phyloP scores from a whole-genome alignment of 1,139 yeast species.

The Taphrina populina region DNA sequence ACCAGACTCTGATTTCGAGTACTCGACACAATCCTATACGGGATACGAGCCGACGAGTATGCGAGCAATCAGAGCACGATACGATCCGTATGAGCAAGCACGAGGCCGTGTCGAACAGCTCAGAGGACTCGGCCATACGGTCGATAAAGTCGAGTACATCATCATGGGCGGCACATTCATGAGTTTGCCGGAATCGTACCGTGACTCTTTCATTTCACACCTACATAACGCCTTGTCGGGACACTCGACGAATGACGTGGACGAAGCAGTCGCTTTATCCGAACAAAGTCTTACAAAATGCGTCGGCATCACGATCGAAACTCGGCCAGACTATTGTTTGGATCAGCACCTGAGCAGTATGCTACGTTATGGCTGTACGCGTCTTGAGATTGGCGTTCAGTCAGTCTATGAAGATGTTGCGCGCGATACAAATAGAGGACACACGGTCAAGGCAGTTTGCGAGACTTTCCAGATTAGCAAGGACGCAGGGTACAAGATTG shows the following conservation, averaged over 20 bases:
- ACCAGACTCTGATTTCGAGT: conserved; percentile 96
- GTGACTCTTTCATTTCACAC: conserved; percentile 84
- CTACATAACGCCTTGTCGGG: conserved; percentile 95
- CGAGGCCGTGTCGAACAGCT: conserved; percentile 96
- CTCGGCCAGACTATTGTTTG: conserved; percentile 98
- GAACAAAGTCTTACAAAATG: conserved; percentile 96
- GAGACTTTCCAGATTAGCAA: conserved; percentile 93
- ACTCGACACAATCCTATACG: conserved; percentile 95
- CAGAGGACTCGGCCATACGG: conserved; percentile 91
- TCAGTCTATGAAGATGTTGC: conserved; percentile 98
- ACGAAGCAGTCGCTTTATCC: conserved; percentile 85
- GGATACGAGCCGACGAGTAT: conserved; percentile 99
- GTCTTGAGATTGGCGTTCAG: conserved; percentile 96
- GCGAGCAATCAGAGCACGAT: conserved; percentile 97
- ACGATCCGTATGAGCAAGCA: conserved; percentile 98
- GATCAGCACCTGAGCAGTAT: conserved; percentile 92
- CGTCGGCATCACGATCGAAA: conserved; percentile 97
- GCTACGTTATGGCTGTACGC: conserved; percentile 94
- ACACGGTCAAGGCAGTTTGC: conserved; percentile 92
- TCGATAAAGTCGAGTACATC: conserved; percentile 94
- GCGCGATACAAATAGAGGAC: conserved; percentile 97
- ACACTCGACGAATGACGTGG: conserved; percentile 78
- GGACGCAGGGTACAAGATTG: conserved; percentile 97
- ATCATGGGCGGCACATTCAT: conserved; percentile 99
- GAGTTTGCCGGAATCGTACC: conserved; percentile 85